A percentile compares a stretch with the other conserved stretches of the same genome.
Conservation (phyloP, 2,329 filamentous ascomycete genomes). For the Hortaea werneckii region DNA sequence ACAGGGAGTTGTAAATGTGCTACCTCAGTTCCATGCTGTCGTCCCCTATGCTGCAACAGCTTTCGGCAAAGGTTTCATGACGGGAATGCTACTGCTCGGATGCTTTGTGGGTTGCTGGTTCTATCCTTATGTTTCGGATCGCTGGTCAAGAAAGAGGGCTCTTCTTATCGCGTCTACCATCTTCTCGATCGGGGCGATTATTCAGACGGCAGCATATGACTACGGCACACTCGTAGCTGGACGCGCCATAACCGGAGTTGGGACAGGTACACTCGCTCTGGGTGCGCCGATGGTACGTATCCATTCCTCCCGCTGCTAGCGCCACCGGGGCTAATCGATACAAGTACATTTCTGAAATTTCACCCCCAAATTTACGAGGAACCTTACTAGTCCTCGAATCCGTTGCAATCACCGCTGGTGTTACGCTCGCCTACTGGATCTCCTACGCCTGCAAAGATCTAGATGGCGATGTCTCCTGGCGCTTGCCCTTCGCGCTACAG, state of each 20-base stretch:
- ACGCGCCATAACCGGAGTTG: conserved; percentile 14
- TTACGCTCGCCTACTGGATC: conserved; percentile 42
- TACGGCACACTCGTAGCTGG: conserved; percentile 16
- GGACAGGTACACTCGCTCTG: conserved; percentile 14
- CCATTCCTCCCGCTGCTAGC: too few relatives aligned
- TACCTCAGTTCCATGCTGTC: neutral
- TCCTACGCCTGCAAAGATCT: conserved; percentile 42
- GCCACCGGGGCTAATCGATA: too few relatives aligned
- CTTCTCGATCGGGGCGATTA: conserved; percentile 28
- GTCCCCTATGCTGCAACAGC: neutral
- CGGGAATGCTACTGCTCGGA: neutral
- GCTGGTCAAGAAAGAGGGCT: neutral
- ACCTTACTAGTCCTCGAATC: conserved; percentile 36
- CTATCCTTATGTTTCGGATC: neutral
- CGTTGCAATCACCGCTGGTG: conserved; percentile 34
- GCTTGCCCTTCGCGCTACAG: neutral
- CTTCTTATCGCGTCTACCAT: neutral
- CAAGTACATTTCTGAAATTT: conserved; percentile 15
- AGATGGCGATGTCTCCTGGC: neutral
- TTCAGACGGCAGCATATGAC: conserved; percentile 17
- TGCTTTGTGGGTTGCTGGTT: neutral
- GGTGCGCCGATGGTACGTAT: neutral
- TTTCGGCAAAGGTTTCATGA: neutral
- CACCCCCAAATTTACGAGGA: conserved; percentile 27
- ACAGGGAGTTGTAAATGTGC: neutral